Evolutionary conservation across 2,329 filamentous ascomycete species (phyloP), one percentile per base, ranked within the genome.

Genomic region (Pyrenochaeta sp.): DNA sequence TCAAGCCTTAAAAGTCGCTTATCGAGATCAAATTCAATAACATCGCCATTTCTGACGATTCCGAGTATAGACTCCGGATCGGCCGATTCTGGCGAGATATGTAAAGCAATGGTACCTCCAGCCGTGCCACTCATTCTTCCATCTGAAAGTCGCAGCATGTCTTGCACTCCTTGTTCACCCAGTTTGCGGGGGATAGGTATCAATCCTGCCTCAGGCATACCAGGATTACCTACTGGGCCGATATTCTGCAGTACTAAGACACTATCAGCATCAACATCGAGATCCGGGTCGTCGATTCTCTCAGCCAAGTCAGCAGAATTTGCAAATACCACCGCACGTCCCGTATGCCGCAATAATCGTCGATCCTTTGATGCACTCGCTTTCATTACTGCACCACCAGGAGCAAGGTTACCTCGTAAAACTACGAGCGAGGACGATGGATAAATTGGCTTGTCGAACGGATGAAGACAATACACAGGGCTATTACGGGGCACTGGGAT

Each of bases 201-300:
- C 23, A 27, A 27, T 27, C 90, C 90, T 1, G 93, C 93, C 78
- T 97, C 93, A 1, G 92, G 93, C 92, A 97, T 97, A 37, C 93
- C 93, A 0, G 92, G 92, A 0, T 93, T 92, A 54, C 92, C 93
- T 71, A 90, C 90, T 7, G 93, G 93, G 0, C 92, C 93, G 74
- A 97, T 92, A 72, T 96, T 96, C 15, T 93, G 87, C 47, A 97
- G 91, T 32, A 97, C 87, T 33, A 97, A 79, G 9, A 97, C 92
- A 14, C 94, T 83, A 70, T 94, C 92, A 67, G 92, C 90, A 51
- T 84, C 83, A 29, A 86, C 85, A 1, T 85, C 83, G 35, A 91
- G 88, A 43, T 89, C 83, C 49, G 91, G 87, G 21, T 81, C 80
- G 12, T 86, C 87, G 12, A 97, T 82, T 0, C 92, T 91, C 0